Percentiles rank a stretch among this genome's conserved stretches.
Conservation (phyloP, 2,329 filamentous ascomycete species). For the Penicillium hordei region DNA sequence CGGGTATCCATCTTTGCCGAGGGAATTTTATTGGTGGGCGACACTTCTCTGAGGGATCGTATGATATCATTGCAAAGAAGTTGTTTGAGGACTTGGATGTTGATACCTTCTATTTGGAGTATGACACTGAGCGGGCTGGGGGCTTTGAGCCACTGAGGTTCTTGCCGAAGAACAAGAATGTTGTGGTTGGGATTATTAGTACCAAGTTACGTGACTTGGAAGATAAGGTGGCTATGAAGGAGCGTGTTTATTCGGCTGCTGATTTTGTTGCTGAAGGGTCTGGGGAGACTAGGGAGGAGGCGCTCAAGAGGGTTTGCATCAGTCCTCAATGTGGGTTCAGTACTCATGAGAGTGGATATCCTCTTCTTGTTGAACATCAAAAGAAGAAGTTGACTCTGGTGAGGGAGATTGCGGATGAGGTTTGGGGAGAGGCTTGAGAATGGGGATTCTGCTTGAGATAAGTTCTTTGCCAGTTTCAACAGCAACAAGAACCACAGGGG, state of each 20-base stretch:
- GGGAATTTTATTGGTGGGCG: constrained; percentile 65
- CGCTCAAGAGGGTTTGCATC: constrained; percentile 65
- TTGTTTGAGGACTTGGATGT: constrained; percentile 63
- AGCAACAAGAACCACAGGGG: constrained; percentile 9
- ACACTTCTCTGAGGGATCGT: constrained; percentile 66
- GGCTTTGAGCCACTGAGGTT: constrained; percentile 65
- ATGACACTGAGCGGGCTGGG: constrained; percentile 64
- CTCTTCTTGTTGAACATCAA: constrained; percentile 67
- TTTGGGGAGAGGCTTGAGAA: constrained; percentile 54
- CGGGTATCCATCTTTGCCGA: constrained; percentile 72
- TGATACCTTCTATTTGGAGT: constrained; percentile 69
- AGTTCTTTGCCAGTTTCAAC: constrained; percentile 19
- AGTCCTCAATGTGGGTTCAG: constrained; percentile 74
- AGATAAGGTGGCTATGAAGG: constrained; percentile 63
- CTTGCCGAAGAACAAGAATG: constrained; percentile 61
- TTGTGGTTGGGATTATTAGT: constrained; percentile 61
- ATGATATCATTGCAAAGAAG: constrained; percentile 66
- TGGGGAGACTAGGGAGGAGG: constrained; percentile 63
- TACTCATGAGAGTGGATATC: constrained; percentile 71
- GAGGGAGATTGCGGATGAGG: constrained; percentile 67
- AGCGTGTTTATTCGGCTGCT: constrained; percentile 60
- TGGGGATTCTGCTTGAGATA: background rate
- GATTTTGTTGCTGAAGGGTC: constrained; percentile 68
- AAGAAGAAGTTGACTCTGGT: constrained; percentile 70
- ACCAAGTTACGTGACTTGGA: constrained; percentile 64